A percentile compares a stretch with the other conserved stretches of the same genome.
Conservation (phyloP, 108 stramenopile genomes). For the Fragilaria crotonensis region DNA sequence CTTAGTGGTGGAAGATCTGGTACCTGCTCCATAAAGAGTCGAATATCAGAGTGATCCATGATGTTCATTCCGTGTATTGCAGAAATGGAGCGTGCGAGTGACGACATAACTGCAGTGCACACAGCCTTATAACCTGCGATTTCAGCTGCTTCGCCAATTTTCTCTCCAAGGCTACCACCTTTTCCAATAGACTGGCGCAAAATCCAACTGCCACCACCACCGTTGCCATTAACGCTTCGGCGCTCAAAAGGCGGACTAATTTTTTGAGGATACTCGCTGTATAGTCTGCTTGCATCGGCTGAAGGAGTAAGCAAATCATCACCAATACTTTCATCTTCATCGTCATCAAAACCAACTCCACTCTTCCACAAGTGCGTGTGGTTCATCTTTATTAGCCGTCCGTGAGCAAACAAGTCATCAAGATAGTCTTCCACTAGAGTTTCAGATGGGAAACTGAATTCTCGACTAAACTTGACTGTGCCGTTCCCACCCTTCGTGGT, state of each 20-base stretch:
- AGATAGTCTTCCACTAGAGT: slow-evolving; percentile 81
- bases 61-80: slow-evolving; percentile 78
- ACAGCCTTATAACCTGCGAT: slow-evolving; percentile 79
- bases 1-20: slow-evolving; percentile 65
- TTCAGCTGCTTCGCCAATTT: slow-evolving; percentile 78
- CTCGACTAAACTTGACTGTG: slow-evolving; percentile 9
- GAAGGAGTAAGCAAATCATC: slow-evolving; percentile 62
- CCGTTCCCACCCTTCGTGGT: slow-evolving; percentile 6
- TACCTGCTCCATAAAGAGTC: slow-evolving; percentile 59
- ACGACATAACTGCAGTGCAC: slow-evolving; percentile 58
- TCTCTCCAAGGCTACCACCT: slow-evolving; percentile 72
- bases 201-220: slow-evolving; percentile 81
- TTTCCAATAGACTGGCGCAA: slow-evolving; percentile 64
- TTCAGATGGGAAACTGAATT: slow-evolving; percentile 76
- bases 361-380: slow-evolving; percentile 81
- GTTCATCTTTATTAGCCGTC: slow-evolving; percentile 63
- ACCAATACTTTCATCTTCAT: slow-evolving; percentile 57
- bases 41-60: slow-evolving; percentile 80
- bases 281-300: slow-evolving; percentile 51
- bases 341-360: slow-evolving; percentile 43
- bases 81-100: slow-evolving; percentile 59
- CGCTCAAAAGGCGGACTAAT: slow-evolving; percentile 3
- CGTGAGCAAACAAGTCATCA: slow-evolving; percentile 53
- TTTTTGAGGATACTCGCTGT: slow-evolving; percentile 24
- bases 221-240: slow-evolving; percentile 19